Evolutionary conservation across 2,329 filamentous ascomycete genomes (phyloP).

Genomic region (Alternaria consortialis): DNA sequence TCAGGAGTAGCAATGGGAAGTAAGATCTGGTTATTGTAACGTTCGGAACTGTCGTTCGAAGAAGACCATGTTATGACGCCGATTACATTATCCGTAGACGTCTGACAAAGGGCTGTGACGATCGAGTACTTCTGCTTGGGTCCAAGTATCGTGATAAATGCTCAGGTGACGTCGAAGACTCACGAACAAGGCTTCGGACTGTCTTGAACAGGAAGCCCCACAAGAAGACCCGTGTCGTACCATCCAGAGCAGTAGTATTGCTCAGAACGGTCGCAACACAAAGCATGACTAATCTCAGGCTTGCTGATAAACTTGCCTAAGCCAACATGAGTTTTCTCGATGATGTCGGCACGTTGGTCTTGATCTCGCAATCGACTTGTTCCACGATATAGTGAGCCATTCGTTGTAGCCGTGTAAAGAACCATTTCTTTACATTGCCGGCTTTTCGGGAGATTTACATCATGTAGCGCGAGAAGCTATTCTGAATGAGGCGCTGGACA

Average conservation of each 20-base stretch:
- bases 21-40: background rate
- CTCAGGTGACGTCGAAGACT: background rate
- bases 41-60: background rate
- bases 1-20: background rate
- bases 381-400: background rate
- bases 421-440: background rate
- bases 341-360: background rate
- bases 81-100: background rate
- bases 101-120: background rate
- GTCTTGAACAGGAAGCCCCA: background rate
- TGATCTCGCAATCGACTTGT: background rate
- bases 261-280: background rate
- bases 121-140: background rate
- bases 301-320: background rate
- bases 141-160: background rate
- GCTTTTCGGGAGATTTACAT: background rate
- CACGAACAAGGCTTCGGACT: background rate
- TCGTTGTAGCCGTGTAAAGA: background rate
- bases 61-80: background rate
- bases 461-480: background rate
- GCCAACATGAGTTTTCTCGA: background rate
- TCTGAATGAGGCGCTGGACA: background rate
- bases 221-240: background rate
- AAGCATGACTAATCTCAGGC: background rate
- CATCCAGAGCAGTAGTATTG: background rate